Percentiles rank a stretch among this genome's conserved stretches.
Conservation (phyloP, 2,329 filamentous ascomycete genomes). For the Epicoccum sorghinum region DNA sequence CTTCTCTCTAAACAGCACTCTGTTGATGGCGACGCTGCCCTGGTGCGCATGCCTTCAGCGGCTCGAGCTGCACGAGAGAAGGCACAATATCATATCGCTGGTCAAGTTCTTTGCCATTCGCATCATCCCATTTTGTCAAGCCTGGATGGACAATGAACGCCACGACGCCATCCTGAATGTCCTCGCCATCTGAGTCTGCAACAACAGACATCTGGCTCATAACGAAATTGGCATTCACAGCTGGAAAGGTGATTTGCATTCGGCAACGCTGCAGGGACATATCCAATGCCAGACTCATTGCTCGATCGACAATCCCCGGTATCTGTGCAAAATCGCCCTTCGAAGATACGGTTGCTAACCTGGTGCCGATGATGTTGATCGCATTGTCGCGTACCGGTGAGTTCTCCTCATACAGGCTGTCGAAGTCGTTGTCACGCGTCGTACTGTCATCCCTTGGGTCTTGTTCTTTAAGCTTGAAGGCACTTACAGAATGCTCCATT, state of each 20-base stretch:
- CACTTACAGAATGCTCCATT: not conserved
- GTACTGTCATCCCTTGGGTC: too few species aligned
- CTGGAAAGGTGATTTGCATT: slow-evolving; percentile 26
- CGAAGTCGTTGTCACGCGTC: too few species aligned
- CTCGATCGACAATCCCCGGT: slow-evolving; percentile 13
- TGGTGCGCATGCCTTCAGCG: not conserved
- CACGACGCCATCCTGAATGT: slow-evolving; percentile 14
- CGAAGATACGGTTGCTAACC: not conserved
- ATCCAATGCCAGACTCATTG: slow-evolving; percentile 18
- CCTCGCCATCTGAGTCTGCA: slow-evolving; percentile 16
- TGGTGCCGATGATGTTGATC: not conserved
- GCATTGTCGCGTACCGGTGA: not conserved
- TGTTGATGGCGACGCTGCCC: too few species aligned
- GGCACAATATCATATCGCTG: slow-evolving; percentile 22
- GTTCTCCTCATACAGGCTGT: not conserved
- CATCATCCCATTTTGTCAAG: slow-evolving; percentile 35
- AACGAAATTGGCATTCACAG: slow-evolving; percentile 5
- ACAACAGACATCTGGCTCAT: slow-evolving; percentile 2
- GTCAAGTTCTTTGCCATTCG: slow-evolving; percentile 25
- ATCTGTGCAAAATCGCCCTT: not conserved
- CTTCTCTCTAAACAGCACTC: too few species aligned
- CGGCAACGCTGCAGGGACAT: slow-evolving; percentile 26
- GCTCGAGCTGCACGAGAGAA: slow-evolving; percentile 10
- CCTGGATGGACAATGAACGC: slow-evolving; percentile 27
- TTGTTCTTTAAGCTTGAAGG: too few species aligned